phyloP scores from a whole-genome alignment of 2,329 filamentous ascomycete genomes.

The Beauveria scarabaeidicola region DNA sequence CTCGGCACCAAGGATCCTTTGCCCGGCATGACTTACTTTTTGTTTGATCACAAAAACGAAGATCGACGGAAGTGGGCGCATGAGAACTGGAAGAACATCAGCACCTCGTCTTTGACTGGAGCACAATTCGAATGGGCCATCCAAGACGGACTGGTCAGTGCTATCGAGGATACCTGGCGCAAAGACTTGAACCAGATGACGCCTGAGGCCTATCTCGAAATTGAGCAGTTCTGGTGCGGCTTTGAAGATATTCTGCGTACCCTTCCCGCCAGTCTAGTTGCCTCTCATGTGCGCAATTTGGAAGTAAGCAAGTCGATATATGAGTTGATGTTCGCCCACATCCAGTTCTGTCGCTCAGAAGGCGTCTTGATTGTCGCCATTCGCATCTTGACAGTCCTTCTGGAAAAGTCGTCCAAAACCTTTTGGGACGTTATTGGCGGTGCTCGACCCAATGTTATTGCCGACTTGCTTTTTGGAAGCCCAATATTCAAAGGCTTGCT shows the following conservation, averaged over 20 bases:
- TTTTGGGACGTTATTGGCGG: conserved; percentile 86
- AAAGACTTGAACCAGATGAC: conserved; percentile 30
- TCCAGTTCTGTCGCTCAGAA: conserved; percentile 40
- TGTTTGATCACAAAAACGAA: conserved; percentile 56
- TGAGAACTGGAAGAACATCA: conserved; percentile 38
- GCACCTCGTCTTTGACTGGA: conserved; percentile 51
- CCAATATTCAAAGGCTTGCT: conserved; percentile 56
- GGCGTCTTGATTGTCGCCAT: conserved; percentile 60
- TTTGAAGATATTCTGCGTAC: conserved; percentile 65
- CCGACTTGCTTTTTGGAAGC: conserved; percentile 76
- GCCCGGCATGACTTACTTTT: conserved; percentile 75
- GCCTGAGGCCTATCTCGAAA: conserved; percentile 32
- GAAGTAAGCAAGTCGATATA: conserved; percentile 60
- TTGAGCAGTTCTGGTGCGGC: conserved; percentile 73
- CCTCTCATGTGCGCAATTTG: conserved; percentile 69
- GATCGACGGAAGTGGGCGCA: conserved; percentile 39
- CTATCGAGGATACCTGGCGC: conserved; percentile 52
- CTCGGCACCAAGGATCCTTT: conserved; percentile 63
- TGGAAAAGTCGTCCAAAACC: conserved; percentile 66
- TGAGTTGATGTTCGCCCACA: conserved; percentile 49
- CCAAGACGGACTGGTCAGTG: conserved; percentile 59
- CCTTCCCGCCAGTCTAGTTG: conserved; percentile 65
- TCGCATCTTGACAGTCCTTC: conserved; percentile 58
- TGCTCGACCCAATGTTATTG: conserved; percentile 68
- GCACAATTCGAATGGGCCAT: conserved; percentile 85